Evolutionary conservation across 1,284 basidiomycete species (phyloP).

Genomic region (Meira miltonrushii): DNA sequence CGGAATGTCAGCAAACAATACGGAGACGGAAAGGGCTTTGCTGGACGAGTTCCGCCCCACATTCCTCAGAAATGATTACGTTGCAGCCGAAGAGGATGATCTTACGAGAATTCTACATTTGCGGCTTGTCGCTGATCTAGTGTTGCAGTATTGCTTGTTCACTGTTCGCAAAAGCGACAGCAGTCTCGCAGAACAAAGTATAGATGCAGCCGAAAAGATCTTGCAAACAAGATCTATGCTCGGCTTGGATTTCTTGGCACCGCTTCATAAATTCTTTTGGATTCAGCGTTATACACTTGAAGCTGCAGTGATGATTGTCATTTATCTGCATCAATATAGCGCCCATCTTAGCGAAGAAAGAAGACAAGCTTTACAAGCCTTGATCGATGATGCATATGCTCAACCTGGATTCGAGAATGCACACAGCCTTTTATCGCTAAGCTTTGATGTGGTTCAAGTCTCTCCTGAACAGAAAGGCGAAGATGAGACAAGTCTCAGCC

Average conservation of each 20-base stretch:
- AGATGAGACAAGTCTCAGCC: neutral
- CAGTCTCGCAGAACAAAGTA: neutral
- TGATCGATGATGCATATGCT: neutral
- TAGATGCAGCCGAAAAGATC: neutral
- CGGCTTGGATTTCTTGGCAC: no score
- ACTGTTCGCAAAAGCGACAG: neutral
- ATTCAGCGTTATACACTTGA: neutral
- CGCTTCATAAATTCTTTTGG: neutral
- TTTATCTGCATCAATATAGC: neutral
- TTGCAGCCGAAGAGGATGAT: neutral
- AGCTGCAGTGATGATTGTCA: neutral
- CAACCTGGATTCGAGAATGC: neutral
- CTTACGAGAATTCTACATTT: neutral
- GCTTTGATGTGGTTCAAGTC: neutral
- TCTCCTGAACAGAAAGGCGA: neutral
- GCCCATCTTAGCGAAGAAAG: no score
- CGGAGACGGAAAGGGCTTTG: no score
- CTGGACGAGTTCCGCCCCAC: no score
- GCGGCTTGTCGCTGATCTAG: neutral
- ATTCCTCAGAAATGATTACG: neutral
- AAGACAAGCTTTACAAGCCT: neutral
- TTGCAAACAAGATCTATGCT: neutral
- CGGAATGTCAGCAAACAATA: no score
- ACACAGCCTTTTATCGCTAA: neutral
- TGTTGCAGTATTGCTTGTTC: neutral